Evolutionary conservation across 2,329 filamentous ascomycete genomes (phyloP), one percentile per base, ranked within the genome.

Genomic region (Parafenestella ontariensis): DNA sequence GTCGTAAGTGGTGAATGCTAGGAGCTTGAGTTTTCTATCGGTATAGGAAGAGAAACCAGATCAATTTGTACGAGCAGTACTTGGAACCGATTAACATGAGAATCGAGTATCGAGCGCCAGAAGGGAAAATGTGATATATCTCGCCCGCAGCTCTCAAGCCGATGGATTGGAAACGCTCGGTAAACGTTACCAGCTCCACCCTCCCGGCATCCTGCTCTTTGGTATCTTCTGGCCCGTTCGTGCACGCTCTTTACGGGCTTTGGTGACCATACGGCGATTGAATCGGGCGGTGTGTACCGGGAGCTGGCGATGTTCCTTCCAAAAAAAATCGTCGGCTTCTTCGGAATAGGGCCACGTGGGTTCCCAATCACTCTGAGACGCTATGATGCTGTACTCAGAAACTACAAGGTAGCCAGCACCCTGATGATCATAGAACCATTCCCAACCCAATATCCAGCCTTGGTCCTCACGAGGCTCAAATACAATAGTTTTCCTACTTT

Each of bases 241-340:
- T 28, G 46, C 49, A 23, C 52, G 45, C 39, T 56, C 44, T 49
- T 64, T 61, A 18, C 61, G 55, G 8, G 26, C 49, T 45, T 61
- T 61, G 28, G 34, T 23, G 13, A 40, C 58, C 28, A 47, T 54
- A 13, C 45, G 49, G 17, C 52, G 52, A 5, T 51, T 9, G 33
- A 46, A 50, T 15, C 49, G 28, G 15, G 20, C 3, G 13, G 13
- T 34, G 31, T 5, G 17, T 17, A 1, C 13, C 17, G 13, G 13
- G 31, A 3, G 15, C 31, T n/a, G 1, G 4, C 13, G 13, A 1
- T 17, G 3, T 13, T 28, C 17, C 40, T 8, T 42, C 5, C 23
- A 47, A 47, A 9, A n/a, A n/a, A n/a, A n/a, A n/a, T n/a, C n/a
- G n/a, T n/a, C n/a, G n/a, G n/a, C n/a, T n/a, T n/a, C n/a, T n/a